These are phyloP conservation scores for Talaromyces albobiverticillius DNA, from an alignment of 2,329 filamentous ascomycete genomes.

Conservation along the genomic window DNA sequence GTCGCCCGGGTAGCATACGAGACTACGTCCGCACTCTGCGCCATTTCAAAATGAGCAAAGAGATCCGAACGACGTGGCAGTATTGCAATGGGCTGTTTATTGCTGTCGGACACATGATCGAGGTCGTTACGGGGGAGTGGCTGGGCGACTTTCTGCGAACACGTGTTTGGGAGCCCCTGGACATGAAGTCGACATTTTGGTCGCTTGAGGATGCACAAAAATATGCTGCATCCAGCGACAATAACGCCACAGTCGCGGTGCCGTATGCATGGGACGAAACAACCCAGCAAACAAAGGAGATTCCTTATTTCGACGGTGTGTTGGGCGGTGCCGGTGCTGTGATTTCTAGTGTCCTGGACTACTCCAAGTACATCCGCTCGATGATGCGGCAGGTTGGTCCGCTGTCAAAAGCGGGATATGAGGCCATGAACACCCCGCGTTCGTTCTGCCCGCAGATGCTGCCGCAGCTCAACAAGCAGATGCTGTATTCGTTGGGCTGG, in stretches of 20 bases:
- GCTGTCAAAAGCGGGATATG: constrained; percentile 9
- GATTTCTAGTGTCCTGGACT: constrained; percentile 11
- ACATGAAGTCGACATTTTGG: constrained; percentile 41
- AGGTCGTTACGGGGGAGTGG: constrained; percentile 38
- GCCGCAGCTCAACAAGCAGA: constrained; percentile 9
- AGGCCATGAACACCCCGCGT: constrained; percentile 2
- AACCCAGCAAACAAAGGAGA: constrained; percentile 9
- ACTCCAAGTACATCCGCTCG: constrained; percentile 7
- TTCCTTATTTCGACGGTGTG: constrained; percentile 6
- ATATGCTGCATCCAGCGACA: not conserved
- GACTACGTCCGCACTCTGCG: constrained; percentile 42
- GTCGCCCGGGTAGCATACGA: constrained; percentile 24
- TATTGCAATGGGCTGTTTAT: constrained; percentile 57
- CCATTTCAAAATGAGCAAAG: constrained; percentile 40
- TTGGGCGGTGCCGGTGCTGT: constrained; percentile 8
- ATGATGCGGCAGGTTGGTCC: constrained; percentile 7
- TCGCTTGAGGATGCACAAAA: constrained; percentile 29
- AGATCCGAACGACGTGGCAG: constrained; percentile 43
- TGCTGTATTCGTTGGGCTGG: constrained; percentile 13
- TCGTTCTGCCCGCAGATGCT: constrained; percentile 10
- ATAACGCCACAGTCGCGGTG: constrained; percentile 20
- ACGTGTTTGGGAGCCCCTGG: constrained; percentile 39
- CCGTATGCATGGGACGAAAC: constrained; percentile 25
- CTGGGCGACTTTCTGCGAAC: constrained; percentile 31
- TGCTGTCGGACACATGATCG: constrained; percentile 45